These are phyloP conservation scores for Notholithocarpus densiflorus DNA, from an alignment of 306 rosid species.

Conservation along the genomic window DNA sequence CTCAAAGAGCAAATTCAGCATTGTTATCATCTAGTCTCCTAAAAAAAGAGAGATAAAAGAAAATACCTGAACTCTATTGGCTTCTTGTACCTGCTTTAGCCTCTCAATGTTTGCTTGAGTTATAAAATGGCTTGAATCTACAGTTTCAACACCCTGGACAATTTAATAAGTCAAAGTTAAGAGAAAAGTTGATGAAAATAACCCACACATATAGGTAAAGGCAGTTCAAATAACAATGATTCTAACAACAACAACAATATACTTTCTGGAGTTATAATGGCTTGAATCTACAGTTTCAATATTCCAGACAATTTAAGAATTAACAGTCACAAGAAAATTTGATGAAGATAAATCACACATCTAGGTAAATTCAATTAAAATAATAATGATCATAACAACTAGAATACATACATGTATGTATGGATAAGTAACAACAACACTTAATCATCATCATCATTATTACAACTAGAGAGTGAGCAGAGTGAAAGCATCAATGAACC, in stretches of 20 bases:
- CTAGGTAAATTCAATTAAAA: not conserved
- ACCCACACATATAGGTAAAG: too few relatives aligned
- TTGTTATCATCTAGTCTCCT: not conserved
- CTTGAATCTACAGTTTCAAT: constrained; percentile 59
- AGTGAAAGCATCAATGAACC: not conserved
- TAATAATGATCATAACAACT: not conserved
- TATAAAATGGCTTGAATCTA: constrained; percentile 60
- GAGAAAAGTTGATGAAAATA: too few relatives aligned
- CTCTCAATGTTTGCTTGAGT: constrained; percentile 71
- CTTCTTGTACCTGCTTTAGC: constrained; percentile 72
- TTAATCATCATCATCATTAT: not conserved
- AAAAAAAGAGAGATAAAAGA: not conserved
- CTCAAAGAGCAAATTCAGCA: constrained; percentile 8
- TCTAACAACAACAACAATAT: not conserved
- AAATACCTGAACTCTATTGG: constrained; percentile 76
- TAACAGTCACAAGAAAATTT: constrained; percentile 2
- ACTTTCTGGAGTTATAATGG: constrained; percentile 62
- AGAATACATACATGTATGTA: not conserved
- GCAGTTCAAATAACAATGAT: too few relatives aligned
- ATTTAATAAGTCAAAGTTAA: not conserved
- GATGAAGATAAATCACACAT: constrained; percentile 4
- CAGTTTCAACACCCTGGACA: constrained; percentile 68
- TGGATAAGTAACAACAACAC: not conserved
- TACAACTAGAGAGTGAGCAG: not conserved
- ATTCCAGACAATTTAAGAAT: constrained; percentile 42